Percentiles rank a stretch among this genome's conserved stretches.
Conservation (phyloP, 2,329 filamentous ascomycete genomes). For the Byssoonygena ceratinophila region DNA sequence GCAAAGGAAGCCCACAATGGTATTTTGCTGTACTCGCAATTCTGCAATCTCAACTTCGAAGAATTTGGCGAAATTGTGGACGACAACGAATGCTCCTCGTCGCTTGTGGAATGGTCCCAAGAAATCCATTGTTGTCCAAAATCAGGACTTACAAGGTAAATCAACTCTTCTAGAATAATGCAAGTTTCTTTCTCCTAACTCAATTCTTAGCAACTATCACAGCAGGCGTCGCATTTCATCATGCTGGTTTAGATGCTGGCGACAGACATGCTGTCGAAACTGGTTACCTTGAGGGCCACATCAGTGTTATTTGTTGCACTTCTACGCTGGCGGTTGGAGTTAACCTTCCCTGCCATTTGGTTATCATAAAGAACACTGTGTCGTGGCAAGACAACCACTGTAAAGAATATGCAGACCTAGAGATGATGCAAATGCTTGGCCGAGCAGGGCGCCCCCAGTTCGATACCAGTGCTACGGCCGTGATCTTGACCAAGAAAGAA, state of each 20-base stretch:
- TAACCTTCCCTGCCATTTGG: conserved; percentile 73
- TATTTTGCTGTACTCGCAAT: conserved; percentile 71
- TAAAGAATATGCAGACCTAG: conserved; percentile 68
- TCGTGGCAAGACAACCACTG: conserved; percentile 50
- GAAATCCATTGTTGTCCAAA: conserved; percentile 42
- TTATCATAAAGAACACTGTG: conserved; percentile 71
- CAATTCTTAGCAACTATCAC: conserved; percentile 33
- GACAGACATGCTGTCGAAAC: conserved; percentile 59
- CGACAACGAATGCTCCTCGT: conserved; percentile 39
- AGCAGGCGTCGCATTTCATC: conserved; percentile 67
- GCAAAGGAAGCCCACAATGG: conserved; percentile 62
- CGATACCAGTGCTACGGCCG: conserved; percentile 61
- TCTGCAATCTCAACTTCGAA: conserved; percentile 59
- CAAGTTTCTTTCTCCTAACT: not conserved
- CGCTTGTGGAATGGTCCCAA: conserved; percentile 55
- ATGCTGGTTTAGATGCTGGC: conserved; percentile 57
- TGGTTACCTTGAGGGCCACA: conserved; percentile 57
- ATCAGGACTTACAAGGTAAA: conserved; percentile 50
- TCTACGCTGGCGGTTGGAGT: conserved; percentile 75
- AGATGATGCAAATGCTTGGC: conserved; percentile 85
- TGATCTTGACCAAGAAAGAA: conserved; percentile 64
- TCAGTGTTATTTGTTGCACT: conserved; percentile 75
- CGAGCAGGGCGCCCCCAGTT: conserved; percentile 76
- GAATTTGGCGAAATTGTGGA: conserved; percentile 57
- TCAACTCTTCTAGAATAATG: conserved; percentile 10